Evolutionary conservation across 805 yeast genomes (phyloP), one percentile per base, ranked within the genome.

Genomic region (Sugiyamaella smithiae): DNA sequence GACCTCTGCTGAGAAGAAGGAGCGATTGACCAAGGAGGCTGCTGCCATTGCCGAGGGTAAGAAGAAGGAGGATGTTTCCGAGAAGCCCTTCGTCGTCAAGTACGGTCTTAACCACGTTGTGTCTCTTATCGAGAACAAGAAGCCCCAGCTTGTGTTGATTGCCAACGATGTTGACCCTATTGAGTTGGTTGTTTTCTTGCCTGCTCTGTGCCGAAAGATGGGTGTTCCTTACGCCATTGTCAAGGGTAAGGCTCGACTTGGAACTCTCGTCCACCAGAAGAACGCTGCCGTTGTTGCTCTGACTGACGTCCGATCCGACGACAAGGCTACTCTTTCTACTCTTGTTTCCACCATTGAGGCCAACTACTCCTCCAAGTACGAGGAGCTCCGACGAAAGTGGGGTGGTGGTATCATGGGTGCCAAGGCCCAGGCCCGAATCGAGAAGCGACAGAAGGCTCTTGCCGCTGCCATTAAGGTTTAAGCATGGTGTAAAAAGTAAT

Each of bases 141-240:
- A 91, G 84, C 95, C 97, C 63, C 88, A 88, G 77, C 82, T 91
- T 67, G 97, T 91, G 57, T 82, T 91, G 75, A 91, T 91, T 68
- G 98, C 99, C 73, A 85, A 91, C 80, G 99, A 91, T 66, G 99
- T 91, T 67, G 99, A 91, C 81, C 99, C 99, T 70, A 87, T 91
- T 70, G 99, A 91, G 80, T 81, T 91, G 71, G 98, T 91, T 63
- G 79, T 91, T 68, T 91, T 88, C 85, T 79, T 91, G 67, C 99
- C 99, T 71, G 97, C 99, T 75, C 82, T 91, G 71, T 91, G 97
- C 81, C 88, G 91, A 80, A 93, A 93, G 85, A 83, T 91, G 95
- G 98, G 97, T 78, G 90, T 93, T 61, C 98, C 99, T 73, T 90
- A 90, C 82, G 97, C 98, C 60, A 85, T 90, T 71, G 87, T 90